Base-by-base conservation (phyloP, 129 eudicot genomes). In the Gnaphalium uliginosum region DNA sequence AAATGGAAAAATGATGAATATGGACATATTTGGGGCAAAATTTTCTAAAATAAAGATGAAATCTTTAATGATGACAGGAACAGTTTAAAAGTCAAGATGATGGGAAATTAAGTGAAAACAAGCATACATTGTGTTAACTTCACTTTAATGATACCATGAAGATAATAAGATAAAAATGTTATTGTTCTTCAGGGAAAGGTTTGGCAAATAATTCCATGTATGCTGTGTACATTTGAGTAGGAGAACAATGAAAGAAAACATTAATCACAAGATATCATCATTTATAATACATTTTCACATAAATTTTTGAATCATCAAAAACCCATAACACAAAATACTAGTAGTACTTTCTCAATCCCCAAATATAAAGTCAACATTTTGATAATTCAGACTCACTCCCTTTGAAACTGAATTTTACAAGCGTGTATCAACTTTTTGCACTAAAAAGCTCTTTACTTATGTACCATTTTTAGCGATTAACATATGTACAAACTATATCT, bases 131-230 rank as follows among this genome's bases (percentile, higher is more conserved):
- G 19, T 32, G 21, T 70, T 70, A 58, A 78, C 21, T 69, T 25
- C 21, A 58, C 63, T 69, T 24, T 77, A 25, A 25, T 37, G 46
- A 59, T 37, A 68, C 18, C 53, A 43, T 46, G 76, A 70, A 78
- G 76, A 70, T 78, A 69, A 69, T 51, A 60, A 64, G 68, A 79
- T 75, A 66, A 80, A 63, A 66, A 56, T 72, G n/a, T 41, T 59
- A 54, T 35, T 73, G n/a, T 22, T 66, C 18, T 62, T 43, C 30
- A 19, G 24, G 54, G 39, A 63, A 17, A 33, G 6, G 5, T 23
- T 13, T 78, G 17, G 54, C 22, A 69, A 29, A 67, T 27, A 57
- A 71, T 32, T 46, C 19, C 32, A 60, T 58, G 15, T 50, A 25
- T 39, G 46, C 23, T 15, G 32, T 48, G 22, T 2, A 8, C 17